These are phyloP conservation scores for Cicer yamashitae DNA, from an alignment of 306 rosid species.

Conservation along the genomic window DNA sequence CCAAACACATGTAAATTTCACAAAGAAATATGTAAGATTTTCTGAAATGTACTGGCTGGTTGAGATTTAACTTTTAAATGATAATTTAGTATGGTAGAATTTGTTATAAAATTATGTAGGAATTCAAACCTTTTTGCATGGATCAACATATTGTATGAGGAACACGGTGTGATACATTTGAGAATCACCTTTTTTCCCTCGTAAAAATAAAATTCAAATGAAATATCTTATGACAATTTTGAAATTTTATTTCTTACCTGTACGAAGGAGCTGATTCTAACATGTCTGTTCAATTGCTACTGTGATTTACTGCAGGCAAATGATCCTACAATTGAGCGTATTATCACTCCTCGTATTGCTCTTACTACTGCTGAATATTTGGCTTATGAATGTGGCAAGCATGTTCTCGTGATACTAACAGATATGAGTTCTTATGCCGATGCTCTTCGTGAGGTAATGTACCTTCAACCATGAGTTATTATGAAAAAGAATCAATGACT, in stretches of 20 bases:
- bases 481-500: slow-evolving; percentile 4
- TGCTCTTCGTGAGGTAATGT: slow-evolving; percentile 98
- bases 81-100: background rate
- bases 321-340: slow-evolving; percentile 99
- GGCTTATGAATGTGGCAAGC: slow-evolving; percentile 99
- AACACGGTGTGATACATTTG: slow-evolving; percentile 20
- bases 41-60: background rate
- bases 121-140: background rate
- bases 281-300: slow-evolving; percentile 26
- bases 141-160: slow-evolving; percentile 27
- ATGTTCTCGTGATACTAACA: slow-evolving; percentile 96
- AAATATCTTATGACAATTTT: background rate
- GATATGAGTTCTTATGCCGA: slow-evolving; percentile 99
- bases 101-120: slow-evolving; percentile 4
- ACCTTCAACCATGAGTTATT: slow-evolving; percentile 21
- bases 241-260: slow-evolving; percentile 14
- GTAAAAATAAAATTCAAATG: slow-evolving; percentile 7
- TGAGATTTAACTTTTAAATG: slow-evolving; percentile 28
- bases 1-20: background rate
- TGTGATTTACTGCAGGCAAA: slow-evolving; percentile 77
- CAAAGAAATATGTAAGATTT: background rate
- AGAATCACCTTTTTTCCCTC: background rate
- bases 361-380: slow-evolving; percentile 99
- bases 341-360: slow-evolving; percentile 99
- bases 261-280: slow-evolving; percentile 26